Evolutionary conservation across 2,329 filamentous ascomycete species (phyloP), one percentile per base, ranked within the genome.

Genomic region (Exophiala sp.): DNA sequence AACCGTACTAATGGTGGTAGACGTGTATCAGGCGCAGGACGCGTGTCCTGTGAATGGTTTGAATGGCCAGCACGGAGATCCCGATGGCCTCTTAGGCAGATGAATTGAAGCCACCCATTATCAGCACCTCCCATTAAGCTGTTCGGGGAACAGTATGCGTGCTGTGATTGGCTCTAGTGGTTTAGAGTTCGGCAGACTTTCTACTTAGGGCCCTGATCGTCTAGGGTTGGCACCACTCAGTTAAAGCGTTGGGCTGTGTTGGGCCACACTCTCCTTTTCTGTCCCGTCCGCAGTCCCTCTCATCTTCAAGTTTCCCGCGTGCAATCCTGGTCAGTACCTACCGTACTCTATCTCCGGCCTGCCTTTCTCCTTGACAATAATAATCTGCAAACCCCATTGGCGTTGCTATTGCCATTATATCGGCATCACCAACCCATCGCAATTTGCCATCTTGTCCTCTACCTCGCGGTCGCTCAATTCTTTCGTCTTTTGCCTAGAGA

Each of bases 361-460:
- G 34, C 14, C 34, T 37, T 19, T 45, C n/a, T 22, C 21, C 42
- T 13, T 29, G 30, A 34, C 29, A 22, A 23, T 30, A 19, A 43
- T 14, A 9, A 18, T 16, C n/a, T 29, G 21, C 42, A 7, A 41
- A 23, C 21, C 4, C 40, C 24, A 43, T 37, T 22, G 2, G 6
- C 34, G 13, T 37, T 16, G 34, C 34, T 16, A 19, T 27, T 27
- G 5, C 24, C 10, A 27, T 35, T 18, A 18, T n/a, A n/a, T 6
- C 32, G 16, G 6, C 32, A 35, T 5, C 32, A n/a, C 13, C 5
- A 35, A n/a, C 32, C 11, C 11, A 7, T 21, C 43, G 22, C 19
- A 10, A 37, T 27, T 46, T 19, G 34, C 32, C 18, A 19, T 52
- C 30, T 48, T 48, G 29, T 38, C 13, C 34, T 37, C 14, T 9